Evolutionary conservation across 352 stramenopile genomes (phyloP).

Genomic region (Thalassiosira mediterranea): DNA sequence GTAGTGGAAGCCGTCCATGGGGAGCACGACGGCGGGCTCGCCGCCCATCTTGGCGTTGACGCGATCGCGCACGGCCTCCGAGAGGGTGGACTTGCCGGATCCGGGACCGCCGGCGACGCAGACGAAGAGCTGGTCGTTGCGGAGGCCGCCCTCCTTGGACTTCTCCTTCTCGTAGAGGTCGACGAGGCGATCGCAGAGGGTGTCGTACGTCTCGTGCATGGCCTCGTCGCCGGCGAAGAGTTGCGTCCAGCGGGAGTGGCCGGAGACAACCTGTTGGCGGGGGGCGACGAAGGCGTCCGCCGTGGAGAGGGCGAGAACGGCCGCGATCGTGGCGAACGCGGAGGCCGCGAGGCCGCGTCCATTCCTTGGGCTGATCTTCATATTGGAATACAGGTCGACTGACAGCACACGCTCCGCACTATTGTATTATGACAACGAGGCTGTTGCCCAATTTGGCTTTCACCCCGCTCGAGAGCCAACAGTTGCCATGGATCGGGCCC

Average conservation of each 20-base stretch:
- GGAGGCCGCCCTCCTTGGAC: slow-evolving; percentile 3
- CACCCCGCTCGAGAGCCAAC: too few relatives aligned
- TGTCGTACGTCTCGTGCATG: slow-evolving; percentile 53
- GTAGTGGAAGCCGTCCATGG: slow-evolving; percentile 83
- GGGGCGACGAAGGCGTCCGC: neutral
- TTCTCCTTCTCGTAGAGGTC: slow-evolving; percentile 21
- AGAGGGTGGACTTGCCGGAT: slow-evolving; percentile 57
- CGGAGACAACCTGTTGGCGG: neutral
- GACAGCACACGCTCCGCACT: too few relatives aligned
- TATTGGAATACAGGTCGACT: too few relatives aligned
- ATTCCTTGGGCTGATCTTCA: too few relatives aligned
- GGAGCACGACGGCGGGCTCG: slow-evolving; percentile 57
- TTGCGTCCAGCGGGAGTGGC: neutral
- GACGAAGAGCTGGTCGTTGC: slow-evolving; percentile 43
- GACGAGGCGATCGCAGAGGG: slow-evolving; percentile 38
- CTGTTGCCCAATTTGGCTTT: too few relatives aligned
- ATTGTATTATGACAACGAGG: too few relatives aligned
- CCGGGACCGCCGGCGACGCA: slow-evolving; percentile 56
- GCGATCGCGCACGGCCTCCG: slow-evolving; percentile 37
- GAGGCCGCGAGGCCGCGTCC: neutral
- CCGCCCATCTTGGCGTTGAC: slow-evolving; percentile 43
- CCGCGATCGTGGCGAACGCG: neutral
- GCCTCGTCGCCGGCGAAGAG: slow-evolving; percentile 12
- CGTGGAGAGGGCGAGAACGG: neutral
- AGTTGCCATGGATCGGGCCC: too few relatives aligned